These are phyloP conservation scores for Grosmannia clavigera DNA, from an alignment of 2,329 filamentous ascomycete species.

Conservation along the genomic window DNA sequence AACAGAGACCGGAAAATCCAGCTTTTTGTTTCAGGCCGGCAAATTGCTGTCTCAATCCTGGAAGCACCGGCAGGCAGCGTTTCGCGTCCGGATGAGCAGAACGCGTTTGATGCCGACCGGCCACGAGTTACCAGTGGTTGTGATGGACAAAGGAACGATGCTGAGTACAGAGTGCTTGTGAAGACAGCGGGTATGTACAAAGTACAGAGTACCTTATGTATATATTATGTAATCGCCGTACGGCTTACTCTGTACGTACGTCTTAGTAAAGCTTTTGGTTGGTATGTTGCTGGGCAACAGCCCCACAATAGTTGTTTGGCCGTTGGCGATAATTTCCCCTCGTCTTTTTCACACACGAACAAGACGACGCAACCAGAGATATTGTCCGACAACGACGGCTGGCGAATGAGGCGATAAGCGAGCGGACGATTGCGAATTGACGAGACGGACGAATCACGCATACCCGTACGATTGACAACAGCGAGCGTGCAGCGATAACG, in stretches of 20 bases:
- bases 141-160: no score
- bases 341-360: background rate
- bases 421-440: no score
- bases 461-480: no score
- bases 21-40: background rate
- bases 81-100: background rate
- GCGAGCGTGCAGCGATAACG: background rate
- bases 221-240: no score
- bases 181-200: no score
- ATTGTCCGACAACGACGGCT: background rate
- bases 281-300: conserved; percentile 10
- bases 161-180: no score
- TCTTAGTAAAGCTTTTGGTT: background rate
- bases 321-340: background rate
- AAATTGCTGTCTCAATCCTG: background rate
- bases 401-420: background rate
- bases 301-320: conserved; percentile 5
- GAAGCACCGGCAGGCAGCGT: background rate
- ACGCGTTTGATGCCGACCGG: background rate
- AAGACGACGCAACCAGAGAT: background rate
- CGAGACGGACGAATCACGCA: no score
- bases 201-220: no score
- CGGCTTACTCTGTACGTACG: no score
- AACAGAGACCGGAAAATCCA: background rate
- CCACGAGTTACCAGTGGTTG: background rate